Conservation (phyloP, 2,329 filamentous ascomycete species). For the Cladosporium austrohemisphaericum region DNA sequence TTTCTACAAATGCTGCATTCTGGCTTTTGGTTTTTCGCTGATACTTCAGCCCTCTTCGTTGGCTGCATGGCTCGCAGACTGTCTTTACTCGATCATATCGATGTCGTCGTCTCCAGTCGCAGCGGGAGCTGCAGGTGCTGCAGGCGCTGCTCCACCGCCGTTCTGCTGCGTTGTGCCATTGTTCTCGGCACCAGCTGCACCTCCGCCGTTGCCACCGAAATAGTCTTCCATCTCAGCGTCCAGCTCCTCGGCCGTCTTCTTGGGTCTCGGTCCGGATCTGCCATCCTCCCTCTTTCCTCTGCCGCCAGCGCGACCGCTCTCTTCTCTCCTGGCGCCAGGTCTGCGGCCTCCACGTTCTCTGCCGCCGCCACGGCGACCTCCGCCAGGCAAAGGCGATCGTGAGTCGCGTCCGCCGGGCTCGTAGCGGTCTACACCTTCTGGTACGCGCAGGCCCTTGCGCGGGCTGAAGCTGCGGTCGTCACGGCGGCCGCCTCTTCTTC, state of each 20-base stretch:
- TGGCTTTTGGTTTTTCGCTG: not conserved
- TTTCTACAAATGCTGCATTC: not conserved
- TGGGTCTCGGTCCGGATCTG: conserved; percentile 49
- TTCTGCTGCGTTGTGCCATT: conserved; percentile 37
- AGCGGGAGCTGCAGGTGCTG: conserved; percentile 17
- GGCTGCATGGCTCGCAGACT: not conserved
- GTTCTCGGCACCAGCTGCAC: conserved; percentile 18
- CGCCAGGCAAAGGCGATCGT: conserved; percentile 50
- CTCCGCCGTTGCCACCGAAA: conserved; percentile 52
- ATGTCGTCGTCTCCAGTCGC: conserved; percentile 27
- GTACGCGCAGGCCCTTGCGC: conserved; percentile 53
- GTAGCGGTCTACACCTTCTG: conserved; percentile 74
- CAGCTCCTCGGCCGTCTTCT: conserved; percentile 86
- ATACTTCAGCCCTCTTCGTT: not conserved
- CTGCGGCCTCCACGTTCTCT: conserved; percentile 45
- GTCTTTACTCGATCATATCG: conserved; percentile 33
- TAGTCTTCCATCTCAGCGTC: conserved; percentile 98
- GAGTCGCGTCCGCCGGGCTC: conserved; percentile 57
- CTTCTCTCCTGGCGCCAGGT: conserved; percentile 43
- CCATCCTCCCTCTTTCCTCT: conserved; percentile 48
- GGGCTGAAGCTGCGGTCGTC: conserved; percentile 39
- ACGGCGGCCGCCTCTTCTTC: conserved; percentile 19
- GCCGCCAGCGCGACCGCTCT: conserved; percentile 40
- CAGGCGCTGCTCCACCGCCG: conserved; percentile 27
- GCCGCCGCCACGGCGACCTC: conserved; percentile 38